Conservation (phyloP, 1,139 yeast genomes). For the Sugiyamaella sp. region DNA sequence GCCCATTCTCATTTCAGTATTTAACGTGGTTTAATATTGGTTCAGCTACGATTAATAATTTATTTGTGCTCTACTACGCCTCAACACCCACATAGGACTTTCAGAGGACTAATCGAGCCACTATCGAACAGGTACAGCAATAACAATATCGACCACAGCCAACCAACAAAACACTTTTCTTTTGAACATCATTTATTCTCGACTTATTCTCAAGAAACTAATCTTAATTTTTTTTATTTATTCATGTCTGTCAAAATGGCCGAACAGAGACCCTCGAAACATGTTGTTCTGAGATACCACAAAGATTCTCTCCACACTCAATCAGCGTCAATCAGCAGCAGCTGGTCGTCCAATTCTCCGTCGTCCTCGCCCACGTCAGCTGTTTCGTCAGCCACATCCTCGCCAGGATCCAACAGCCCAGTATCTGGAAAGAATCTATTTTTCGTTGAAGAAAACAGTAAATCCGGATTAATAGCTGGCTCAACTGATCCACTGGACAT, state of each 20-base stretch:
- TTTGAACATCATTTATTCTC: background rate
- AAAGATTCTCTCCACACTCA: constrained; percentile 5
- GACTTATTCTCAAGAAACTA: background rate
- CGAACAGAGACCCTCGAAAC: constrained; percentile 24
- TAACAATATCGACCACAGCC: background rate
- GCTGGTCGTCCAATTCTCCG: constrained; percentile 6
- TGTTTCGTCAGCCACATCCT: constrained; percentile 21
- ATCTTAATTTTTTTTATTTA: background rate
- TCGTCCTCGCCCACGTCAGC: constrained; percentile 18
- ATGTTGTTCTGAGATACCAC: constrained; percentile 25
- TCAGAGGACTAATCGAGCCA: background rate
- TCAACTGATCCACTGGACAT: constrained; percentile 20
- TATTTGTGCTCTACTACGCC: background rate
- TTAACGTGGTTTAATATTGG: background rate
- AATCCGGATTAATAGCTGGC: constrained; percentile 8
- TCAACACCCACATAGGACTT: too few species aligned
- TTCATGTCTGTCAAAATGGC: constrained; percentile 6
- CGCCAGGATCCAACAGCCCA: constrained; percentile 21
- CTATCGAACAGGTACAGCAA: background rate
- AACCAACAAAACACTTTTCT: background rate
- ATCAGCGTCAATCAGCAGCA: background rate
- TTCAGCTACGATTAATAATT: background rate
- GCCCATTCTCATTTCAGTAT: background rate
- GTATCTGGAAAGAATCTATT: constrained; percentile 6
- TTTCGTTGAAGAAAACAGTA: constrained; percentile 14